phyloP scores from a whole-genome alignment of 2,329 filamentous ascomycete species.

The Ophiostoma sp. region DNA sequence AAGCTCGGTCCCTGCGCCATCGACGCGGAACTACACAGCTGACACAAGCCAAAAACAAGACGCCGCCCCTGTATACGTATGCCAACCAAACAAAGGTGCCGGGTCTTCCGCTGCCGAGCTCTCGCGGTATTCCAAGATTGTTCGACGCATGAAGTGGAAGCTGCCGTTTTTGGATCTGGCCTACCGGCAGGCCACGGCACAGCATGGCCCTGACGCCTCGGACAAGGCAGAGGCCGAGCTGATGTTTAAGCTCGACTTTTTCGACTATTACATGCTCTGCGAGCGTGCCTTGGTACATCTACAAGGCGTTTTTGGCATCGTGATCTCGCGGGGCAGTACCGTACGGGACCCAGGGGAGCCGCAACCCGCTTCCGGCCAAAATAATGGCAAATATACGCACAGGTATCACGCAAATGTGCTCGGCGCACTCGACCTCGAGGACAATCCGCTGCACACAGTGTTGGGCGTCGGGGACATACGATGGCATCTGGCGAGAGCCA shows the following conservation, averaged over 20 bases:
- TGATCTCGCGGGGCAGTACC: slow-evolving; percentile 34
- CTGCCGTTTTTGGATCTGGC: slow-evolving; percentile 53
- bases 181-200: slow-evolving; percentile 44
- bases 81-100: background rate
- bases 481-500: slow-evolving; percentile 57
- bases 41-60: background rate
- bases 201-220: slow-evolving; percentile 27
- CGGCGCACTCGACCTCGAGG: slow-evolving; percentile 50
- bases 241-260: slow-evolving; percentile 74
- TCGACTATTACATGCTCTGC: slow-evolving; percentile 68
- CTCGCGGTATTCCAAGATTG: slow-evolving; percentile 54
- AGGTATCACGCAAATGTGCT: slow-evolving; percentile 67
- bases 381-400: slow-evolving; percentile 25
- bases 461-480: slow-evolving; percentile 53
- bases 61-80: background rate
- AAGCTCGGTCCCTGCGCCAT: slow-evolving; percentile 20
- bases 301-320: slow-evolving; percentile 57
- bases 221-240: slow-evolving; percentile 48
- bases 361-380: background rate
- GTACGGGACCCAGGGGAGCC: background rate
- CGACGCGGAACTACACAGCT: background rate
- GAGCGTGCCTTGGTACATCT: slow-evolving; percentile 65
- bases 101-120: slow-evolving; percentile 38
- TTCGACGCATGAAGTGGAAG: slow-evolving; percentile 59
- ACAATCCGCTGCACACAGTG: slow-evolving; percentile 50